These are phyloP conservation scores for Chaetothyriales sp. DNA, from an alignment of 2,329 filamentous ascomycete species.

Conservation along the genomic window DNA sequence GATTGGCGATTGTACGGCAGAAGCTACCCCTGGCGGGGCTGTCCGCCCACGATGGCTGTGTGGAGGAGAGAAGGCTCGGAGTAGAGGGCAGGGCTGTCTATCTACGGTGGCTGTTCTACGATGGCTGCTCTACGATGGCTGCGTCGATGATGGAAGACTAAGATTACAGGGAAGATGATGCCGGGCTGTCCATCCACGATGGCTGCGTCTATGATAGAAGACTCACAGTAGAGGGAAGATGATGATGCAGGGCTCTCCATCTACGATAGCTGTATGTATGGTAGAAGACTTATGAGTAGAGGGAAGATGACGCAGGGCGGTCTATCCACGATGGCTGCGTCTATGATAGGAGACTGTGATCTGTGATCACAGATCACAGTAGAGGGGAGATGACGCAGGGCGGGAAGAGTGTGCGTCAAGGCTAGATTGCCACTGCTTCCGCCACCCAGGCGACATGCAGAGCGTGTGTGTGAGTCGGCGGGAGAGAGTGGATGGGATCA, in stretches of 20 bases:
- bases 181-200: neutral
- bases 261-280: no score
- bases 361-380: no score
- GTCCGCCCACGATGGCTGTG: neutral
- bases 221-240: neutral
- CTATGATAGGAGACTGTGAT: neutral
- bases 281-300: neutral
- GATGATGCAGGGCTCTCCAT: neutral
- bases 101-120: no score
- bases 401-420: neutral
- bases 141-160: neutral
- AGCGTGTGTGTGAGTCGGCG: no score
- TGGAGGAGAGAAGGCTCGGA: neutral
- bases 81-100: neutral
- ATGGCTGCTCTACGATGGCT: no score
- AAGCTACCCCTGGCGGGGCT: neutral
- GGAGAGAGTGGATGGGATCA: no score
- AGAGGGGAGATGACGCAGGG: neutral
- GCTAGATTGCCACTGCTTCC: neutral
- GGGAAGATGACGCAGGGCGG: neutral
- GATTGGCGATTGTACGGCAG: neutral
- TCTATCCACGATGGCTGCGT: neutral
- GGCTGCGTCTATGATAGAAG: neutral
- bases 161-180: no score
- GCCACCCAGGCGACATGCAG: neutral